Evolutionary conservation across 768 basidiomycete species (phyloP).

Genomic region (Boletus vinaceobasis): DNA sequence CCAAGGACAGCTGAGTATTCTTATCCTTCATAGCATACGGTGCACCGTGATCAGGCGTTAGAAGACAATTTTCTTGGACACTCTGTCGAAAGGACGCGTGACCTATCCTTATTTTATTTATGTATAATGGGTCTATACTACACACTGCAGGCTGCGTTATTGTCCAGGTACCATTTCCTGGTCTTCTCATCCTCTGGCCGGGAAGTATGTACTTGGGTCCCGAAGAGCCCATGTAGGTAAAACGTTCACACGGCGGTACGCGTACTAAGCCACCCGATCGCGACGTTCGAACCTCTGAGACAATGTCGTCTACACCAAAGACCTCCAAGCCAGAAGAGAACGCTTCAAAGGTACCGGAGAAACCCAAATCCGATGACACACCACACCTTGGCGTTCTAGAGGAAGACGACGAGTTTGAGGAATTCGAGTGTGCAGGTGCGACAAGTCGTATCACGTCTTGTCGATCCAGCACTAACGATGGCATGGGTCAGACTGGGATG

Average conservation of each 20-base stretch:
- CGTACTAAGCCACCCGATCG: slow-evolving; percentile 1
- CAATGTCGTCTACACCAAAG: slow-evolving; percentile 45
- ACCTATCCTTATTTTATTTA: slow-evolving; percentile 36
- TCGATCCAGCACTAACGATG: neutral
- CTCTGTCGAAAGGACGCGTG: slow-evolving; percentile 10
- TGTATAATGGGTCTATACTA: slow-evolving; percentile 10
- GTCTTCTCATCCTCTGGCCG: too few species aligned
- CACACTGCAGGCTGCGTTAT: neutral
- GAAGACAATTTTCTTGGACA: slow-evolving; percentile 9
- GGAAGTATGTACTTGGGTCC: too few species aligned
- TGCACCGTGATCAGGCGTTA: slow-evolving; percentile 4
- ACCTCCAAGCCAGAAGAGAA: slow-evolving; percentile 41
- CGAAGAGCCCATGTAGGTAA: neutral
- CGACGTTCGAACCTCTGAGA: neutral
- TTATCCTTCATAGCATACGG: slow-evolving; percentile 16
- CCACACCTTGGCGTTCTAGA: slow-evolving; percentile 85
- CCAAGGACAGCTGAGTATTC: slow-evolving; percentile 9
- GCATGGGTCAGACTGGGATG: slow-evolving; percentile 69
- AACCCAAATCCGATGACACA: slow-evolving; percentile 44
- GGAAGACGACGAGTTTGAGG: slow-evolving; percentile 97
- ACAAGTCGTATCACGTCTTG: neutral
- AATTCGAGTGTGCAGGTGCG: slow-evolving; percentile 81
- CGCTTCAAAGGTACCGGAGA: slow-evolving; percentile 30
- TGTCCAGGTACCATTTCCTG: neutral
- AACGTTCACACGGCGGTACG: slow-evolving; percentile 24